Evolutionary conservation across 306 rosid species (phyloP), one percentile per base, ranked within the genome.

Genomic region (Corylus americana): DNA sequence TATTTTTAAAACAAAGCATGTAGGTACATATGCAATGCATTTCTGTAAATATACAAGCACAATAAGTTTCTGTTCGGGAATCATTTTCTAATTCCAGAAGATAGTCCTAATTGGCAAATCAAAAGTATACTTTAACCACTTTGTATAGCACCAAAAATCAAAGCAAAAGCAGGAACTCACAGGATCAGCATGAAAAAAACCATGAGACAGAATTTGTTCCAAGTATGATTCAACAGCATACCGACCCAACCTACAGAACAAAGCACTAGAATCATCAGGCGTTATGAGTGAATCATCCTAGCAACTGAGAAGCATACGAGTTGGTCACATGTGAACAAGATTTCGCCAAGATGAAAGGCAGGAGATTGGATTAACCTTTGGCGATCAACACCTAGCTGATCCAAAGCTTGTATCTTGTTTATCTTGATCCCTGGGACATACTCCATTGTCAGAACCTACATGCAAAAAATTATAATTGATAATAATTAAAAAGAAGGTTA

Each of bases 401-500:
- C 99, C 85, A 96, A 80, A 69, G 99, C 99, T 90, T 91, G 81
- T 82, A 89, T 89, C 88, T 91, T 96, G 88, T 96, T 96, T 83
- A 96, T 96, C 86, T 96, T 96, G 75, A 96, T 93, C 84, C 99
- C 99, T 18, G 99, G 99, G 85, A 96, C 99, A 85, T 96, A 96
- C 83, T 96, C 99, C 99, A 96, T 96, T 62, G 99, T 96, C 87
- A 96, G 82, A 83, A 96, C 91, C 98, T 95, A 84, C 82, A 85
- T 64, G 22, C 59, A 68, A 17, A 53, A 54, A 35, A 17, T 78
- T 44, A 62, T 68, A 75, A 42, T 82, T 59, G 74, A 76, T 71
- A 61, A 68, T 72, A 75, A 64, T 55, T 25, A 50, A 72, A 18
- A 59, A 39, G 76, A 48, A 77, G 45, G 77, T 20, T 18, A 39